These are phyloP conservation scores for Fraxinus floribunda DNA, from an alignment of 305 asterid species.

Conservation along the genomic window DNA sequence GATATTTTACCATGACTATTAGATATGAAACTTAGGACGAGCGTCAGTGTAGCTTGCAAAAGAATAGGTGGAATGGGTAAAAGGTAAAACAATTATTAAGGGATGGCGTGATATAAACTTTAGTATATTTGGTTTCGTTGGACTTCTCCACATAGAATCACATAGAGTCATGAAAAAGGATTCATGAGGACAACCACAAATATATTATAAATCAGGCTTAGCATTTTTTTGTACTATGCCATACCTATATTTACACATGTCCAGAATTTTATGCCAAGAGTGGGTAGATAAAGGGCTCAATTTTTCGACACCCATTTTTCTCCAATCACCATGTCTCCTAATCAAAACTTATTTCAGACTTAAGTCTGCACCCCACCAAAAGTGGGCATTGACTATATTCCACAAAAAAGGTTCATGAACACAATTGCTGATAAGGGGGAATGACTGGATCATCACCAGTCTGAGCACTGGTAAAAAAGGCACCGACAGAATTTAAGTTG, in stretches of 20 bases:
- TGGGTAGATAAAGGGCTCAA: background rate
- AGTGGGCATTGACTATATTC: constrained; percentile 7
- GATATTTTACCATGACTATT: background rate
- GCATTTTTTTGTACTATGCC: background rate
- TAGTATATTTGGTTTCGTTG: background rate
- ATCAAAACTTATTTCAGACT: background rate
- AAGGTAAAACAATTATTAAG: background rate
- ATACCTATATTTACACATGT: background rate
- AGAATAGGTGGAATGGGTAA: background rate
- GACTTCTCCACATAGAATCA: background rate
- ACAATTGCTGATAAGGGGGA: constrained; percentile 10
- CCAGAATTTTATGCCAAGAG: background rate
- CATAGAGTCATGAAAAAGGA: background rate
- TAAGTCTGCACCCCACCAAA: background rate
- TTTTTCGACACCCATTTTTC: background rate
- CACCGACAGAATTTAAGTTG: constrained; percentile 11
- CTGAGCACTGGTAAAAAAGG: background rate
- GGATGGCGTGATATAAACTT: background rate
- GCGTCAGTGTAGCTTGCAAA: background rate
- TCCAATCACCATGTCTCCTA: background rate
- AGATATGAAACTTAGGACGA: background rate
- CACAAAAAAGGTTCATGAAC: background rate
- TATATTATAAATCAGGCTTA: background rate
- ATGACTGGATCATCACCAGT: constrained; percentile 8
- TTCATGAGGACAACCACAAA: background rate